Conservation (phyloP, 345 rosid species). For the Raphanus sativus region DNA sequence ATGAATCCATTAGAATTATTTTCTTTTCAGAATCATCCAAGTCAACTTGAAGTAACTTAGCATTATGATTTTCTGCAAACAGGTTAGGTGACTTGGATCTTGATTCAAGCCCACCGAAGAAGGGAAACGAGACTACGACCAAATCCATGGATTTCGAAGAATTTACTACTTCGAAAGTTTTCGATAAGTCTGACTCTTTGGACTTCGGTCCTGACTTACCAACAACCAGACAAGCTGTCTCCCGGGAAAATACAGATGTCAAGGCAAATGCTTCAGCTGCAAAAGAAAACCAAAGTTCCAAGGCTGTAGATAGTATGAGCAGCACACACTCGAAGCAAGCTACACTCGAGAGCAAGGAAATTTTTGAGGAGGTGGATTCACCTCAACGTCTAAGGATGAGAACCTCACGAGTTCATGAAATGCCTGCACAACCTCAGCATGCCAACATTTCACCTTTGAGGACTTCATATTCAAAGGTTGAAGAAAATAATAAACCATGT, state of each 20-base stretch:
- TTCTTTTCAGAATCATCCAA: background rate
- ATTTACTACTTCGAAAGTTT: conserved; percentile 26
- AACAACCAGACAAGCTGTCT: conserved; percentile 20
- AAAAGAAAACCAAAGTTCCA: conserved; percentile 37
- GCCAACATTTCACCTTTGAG: conserved; percentile 24
- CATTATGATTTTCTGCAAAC: conserved; percentile 33
- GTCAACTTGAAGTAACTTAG: conserved; percentile 20
- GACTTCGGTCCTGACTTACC: conserved; percentile 32
- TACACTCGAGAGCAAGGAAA: conserved; percentile 26
- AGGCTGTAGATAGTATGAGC: conserved; percentile 24
- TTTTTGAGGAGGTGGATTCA: conserved; percentile 34
- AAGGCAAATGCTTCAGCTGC: conserved; percentile 39
- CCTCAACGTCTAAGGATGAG: conserved; percentile 25
- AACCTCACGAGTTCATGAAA: conserved; percentile 31
- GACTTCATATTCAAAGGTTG: conserved; percentile 12
- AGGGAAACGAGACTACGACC: conserved; percentile 41
- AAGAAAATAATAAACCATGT: conserved; percentile 20
- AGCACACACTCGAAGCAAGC: conserved; percentile 25
- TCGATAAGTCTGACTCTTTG: conserved; percentile 26
- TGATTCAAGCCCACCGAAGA: conserved; percentile 42
- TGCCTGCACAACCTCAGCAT: conserved; percentile 29
- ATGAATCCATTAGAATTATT: conserved; percentile 27
- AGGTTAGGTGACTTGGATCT: conserved; percentile 62
- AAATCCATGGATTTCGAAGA: conserved; percentile 39
- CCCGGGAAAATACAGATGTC: conserved; percentile 23